Evolutionary conservation across 441 rosid genomes (phyloP).

Genomic region (Hura crepitans): DNA sequence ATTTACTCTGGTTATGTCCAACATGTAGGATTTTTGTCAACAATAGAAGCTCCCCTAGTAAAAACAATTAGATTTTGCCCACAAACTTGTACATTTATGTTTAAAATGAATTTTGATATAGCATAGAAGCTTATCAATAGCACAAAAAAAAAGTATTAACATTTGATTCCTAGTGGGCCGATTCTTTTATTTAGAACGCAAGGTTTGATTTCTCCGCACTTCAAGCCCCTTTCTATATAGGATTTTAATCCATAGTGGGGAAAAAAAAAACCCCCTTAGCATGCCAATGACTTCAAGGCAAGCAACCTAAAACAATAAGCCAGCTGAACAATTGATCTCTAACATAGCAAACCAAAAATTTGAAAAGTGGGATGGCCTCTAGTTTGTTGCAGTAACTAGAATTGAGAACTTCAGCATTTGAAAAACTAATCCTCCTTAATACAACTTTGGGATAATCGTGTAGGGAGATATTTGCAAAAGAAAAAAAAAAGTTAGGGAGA

Average conservation of each 20-base stretch:
- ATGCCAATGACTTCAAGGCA: neutral
- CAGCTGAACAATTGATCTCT: neutral
- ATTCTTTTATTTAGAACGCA: too few relatives aligned
- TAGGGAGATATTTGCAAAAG: too few relatives aligned
- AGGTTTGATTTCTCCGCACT: neutral
- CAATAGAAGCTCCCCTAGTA: neutral
- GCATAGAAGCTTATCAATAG: neutral
- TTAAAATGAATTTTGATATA: neutral
- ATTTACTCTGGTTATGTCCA: neutral
- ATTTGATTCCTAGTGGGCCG: neutral
- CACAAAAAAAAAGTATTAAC: neutral
- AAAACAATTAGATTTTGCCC: neutral
- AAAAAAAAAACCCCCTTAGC: too few relatives aligned
- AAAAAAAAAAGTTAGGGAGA: too few relatives aligned
- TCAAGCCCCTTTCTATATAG: neutral
- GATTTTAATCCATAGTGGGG: neutral
- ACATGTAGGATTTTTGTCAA: neutral
- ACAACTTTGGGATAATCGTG: neutral
- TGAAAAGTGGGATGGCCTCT: too few relatives aligned
- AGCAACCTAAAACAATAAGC: neutral
- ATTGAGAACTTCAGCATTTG: too few relatives aligned
- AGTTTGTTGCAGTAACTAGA: too few relatives aligned
- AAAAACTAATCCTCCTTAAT: neutral
- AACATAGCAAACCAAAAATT: too few relatives aligned
- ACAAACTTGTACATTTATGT: neutral